These are phyloP conservation scores for Botryotinia narcissicola DNA, from an alignment of 2,329 filamentous ascomycete genomes.

Conservation along the genomic window DNA sequence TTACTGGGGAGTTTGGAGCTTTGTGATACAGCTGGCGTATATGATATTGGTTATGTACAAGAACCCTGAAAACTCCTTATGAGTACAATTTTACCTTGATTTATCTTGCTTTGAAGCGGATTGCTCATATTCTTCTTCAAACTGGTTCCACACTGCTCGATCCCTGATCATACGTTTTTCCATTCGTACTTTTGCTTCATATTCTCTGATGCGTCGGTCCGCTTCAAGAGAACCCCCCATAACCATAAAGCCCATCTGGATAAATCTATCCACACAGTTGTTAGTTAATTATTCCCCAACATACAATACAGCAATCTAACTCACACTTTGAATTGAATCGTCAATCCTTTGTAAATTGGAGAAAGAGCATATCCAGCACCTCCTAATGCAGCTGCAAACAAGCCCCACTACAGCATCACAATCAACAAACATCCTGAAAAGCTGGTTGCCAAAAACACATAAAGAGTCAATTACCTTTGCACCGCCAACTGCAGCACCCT, in stretches of 20 bases:
- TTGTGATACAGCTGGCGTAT: constrained; percentile 16
- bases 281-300: background rate
- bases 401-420: constrained; percentile 56
- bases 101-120: constrained; percentile 22
- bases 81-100: constrained; percentile 22
- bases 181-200: constrained; percentile 63
- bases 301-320: constrained; percentile 33
- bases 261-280: constrained; percentile 53
- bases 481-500: constrained; percentile 65
- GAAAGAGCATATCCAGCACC: constrained; percentile 62
- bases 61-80: constrained; percentile 1
- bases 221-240: constrained; percentile 74
- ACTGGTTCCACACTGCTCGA: constrained; percentile 65
- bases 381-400: constrained; percentile 60
- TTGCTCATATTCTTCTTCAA: constrained; percentile 53
- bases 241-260: constrained; percentile 74
- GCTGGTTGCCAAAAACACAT: background rate
- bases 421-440: constrained; percentile 17
- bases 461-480: constrained; percentile 50
- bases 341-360: constrained; percentile 69
- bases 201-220: constrained; percentile 63
- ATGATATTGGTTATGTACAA: constrained; percentile 19
- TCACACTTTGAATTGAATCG: constrained; percentile 76
- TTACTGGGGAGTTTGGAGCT: constrained; percentile 31
- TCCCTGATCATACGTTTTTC: constrained; percentile 63